These are phyloP conservation scores for Kwoniella botswanensis DNA, from an alignment of 768 basidiomycete genomes.

Conservation along the genomic window DNA sequence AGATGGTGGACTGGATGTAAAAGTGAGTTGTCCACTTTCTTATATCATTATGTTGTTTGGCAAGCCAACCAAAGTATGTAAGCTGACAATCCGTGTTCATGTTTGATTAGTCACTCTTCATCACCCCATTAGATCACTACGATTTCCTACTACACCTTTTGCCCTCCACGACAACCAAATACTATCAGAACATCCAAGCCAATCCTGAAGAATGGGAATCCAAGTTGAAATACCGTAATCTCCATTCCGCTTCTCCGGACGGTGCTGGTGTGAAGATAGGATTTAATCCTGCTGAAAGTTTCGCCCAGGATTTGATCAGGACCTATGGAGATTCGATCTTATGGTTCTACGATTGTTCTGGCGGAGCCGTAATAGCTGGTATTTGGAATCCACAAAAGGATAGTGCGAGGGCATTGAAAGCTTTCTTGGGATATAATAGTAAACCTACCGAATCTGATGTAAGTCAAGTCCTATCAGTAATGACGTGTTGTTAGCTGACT, in stretches of 20 bases:
- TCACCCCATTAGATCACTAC: slow-evolving; percentile 81
- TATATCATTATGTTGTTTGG: background rate
- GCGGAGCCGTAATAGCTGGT: slow-evolving; percentile 76
- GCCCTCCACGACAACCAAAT: slow-evolving; percentile 68
- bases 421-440: slow-evolving; percentile 79
- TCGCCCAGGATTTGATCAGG: slow-evolving; percentile 74
- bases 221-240: slow-evolving; percentile 37
- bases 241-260: slow-evolving; percentile 25
- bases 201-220: slow-evolving; percentile 61
- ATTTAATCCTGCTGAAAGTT: slow-evolving; percentile 75
- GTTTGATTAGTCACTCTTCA: slow-evolving; percentile 72
- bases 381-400: slow-evolving; percentile 81
- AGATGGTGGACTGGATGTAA: slow-evolving; percentile 64
- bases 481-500: background rate
- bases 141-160: slow-evolving; percentile 81
- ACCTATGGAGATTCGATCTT: slow-evolving; percentile 76
- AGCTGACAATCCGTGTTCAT: background rate
- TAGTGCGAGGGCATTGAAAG: slow-evolving; percentile 72
- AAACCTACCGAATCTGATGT: slow-evolving; percentile 60
- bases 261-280: slow-evolving; percentile 63
- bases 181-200: slow-evolving; percentile 71
- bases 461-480: slow-evolving; percentile 8
- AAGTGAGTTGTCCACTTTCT: slow-evolving; percentile 61
- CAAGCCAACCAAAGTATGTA: background rate
- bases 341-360: slow-evolving; percentile 81